phyloP scores from a whole-genome alignment of 2,329 filamentous ascomycete genomes.

The Hypoxylon sp. region DNA sequence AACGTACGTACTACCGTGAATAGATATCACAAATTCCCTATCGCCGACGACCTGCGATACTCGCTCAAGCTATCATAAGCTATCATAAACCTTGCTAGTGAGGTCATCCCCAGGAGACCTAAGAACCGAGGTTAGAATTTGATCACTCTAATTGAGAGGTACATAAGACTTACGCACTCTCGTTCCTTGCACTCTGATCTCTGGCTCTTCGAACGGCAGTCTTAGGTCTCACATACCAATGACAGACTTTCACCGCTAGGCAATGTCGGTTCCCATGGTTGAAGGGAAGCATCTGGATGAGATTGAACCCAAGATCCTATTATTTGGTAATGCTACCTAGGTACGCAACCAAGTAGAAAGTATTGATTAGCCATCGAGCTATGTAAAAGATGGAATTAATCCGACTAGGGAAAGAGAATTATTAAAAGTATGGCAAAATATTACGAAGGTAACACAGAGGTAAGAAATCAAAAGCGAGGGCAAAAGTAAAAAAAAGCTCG shows the following conservation, averaged over 20 bases:
- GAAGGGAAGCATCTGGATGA: background rate
- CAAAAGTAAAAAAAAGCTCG: background rate
- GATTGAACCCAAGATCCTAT: background rate
- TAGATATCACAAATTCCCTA: background rate
- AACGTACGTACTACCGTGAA: background rate
- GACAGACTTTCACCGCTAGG: background rate
- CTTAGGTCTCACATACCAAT: background rate
- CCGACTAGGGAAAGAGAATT: background rate
- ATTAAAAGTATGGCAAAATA: background rate
- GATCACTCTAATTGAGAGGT: background rate
- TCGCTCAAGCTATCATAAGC: slow-evolving; percentile 3
- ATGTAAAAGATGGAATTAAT: background rate
- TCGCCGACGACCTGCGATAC: background rate
- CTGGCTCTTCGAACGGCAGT: background rate
- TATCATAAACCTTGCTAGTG: background rate
- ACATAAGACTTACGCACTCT: background rate
- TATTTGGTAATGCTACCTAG: background rate
- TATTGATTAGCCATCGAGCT: background rate
- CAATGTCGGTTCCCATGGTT: background rate
- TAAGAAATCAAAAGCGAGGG: background rate
- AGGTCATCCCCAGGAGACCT: background rate
- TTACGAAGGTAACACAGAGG: background rate
- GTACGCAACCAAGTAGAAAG: background rate
- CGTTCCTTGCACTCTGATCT: background rate
- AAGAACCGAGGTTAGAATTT: background rate